Conservation (phyloP, 2,329 filamentous ascomycete species). For the Cyphellophora attinorum region DNA sequence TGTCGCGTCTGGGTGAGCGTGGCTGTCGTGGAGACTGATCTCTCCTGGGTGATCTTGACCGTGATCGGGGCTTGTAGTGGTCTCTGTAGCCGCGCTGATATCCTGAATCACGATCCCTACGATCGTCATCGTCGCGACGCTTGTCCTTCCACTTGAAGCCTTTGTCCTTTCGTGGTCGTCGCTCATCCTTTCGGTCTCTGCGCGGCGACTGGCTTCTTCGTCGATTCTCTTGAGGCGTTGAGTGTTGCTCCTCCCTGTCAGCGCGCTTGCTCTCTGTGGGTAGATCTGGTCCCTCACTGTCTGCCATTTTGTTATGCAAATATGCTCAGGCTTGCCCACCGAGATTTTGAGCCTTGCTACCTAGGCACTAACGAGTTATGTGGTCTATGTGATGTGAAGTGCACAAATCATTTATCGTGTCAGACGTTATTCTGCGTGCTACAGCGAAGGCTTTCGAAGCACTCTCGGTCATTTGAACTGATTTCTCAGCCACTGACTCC, state of each 20-base stretch:
- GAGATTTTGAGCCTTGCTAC: too few relatives aligned
- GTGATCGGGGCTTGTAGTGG: constrained; percentile 22
- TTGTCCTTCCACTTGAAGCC: constrained; percentile 40
- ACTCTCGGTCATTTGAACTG: too few relatives aligned
- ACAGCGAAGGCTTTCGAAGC: too few relatives aligned
- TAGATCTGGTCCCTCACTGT: background rate
- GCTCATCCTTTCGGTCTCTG: background rate
- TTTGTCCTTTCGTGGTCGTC: background rate
- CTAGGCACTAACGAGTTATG: too few relatives aligned
- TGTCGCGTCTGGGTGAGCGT: constrained; percentile 7
- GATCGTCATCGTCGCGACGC: constrained; percentile 36
- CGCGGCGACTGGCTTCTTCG: background rate
- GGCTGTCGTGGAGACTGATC: background rate
- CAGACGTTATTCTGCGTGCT: too few relatives aligned
- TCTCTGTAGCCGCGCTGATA: constrained; percentile 45
- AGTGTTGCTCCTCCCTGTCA: background rate
- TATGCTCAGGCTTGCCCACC: background rate
- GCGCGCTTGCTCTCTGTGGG: background rate
- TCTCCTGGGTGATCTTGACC: constrained; percentile 25
- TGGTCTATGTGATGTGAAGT: too few relatives aligned
- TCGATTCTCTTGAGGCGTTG: background rate
- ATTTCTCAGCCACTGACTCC: too few relatives aligned
- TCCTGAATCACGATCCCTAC: constrained; percentile 34
- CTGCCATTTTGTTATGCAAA: background rate
- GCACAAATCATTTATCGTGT: too few relatives aligned